Base-by-base conservation (phyloP, 2,329 filamentous ascomycete genomes). In the Fusarium mangiferae region DNA sequence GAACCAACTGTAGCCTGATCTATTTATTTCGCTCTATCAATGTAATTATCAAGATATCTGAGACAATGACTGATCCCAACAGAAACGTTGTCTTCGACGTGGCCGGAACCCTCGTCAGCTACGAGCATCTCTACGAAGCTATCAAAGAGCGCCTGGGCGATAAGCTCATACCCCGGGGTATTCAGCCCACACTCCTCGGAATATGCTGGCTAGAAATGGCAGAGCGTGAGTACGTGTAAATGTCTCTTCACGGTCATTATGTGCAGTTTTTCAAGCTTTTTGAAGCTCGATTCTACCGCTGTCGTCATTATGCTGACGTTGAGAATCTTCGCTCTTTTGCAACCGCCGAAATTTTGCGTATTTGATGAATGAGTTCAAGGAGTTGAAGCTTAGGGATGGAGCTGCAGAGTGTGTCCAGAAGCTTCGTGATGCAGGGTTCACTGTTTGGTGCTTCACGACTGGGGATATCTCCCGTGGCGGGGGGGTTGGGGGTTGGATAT, bases 21-120 rank as follows among this genome's bases (percentile, higher is more conserved):
- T n/a, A 24, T 33, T 7, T 20, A 28, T 20, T 13, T n/a, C 7
- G 6, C 4, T 30, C 6, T 18, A n/a, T 13, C 9, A 8, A n/a
- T 22, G 30, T 9, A 10, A 11, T 10, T n/a, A 30, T 49, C 28
- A 3, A 12, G 0, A 18, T 9, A 33, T 18, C 28, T 11, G 0
- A 14, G 7, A 11, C 1, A 9, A 42, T 61, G 58, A 1, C 46
- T 3, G 10, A 15, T 8, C 9, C 48, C 15, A 44, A n/a, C 26
- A 62, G 55, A 7, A 62, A 62, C 12, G 20, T 62, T 56, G 30
- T 62, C 24, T 62, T 62, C 17, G 48, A 62, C 3, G 48, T 62
- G 15, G 48, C 56, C 20, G 58, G 48, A 6, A 62, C 48, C 1
- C 58, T 55, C 20, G 58, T 61, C n/a, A 61, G 36, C 48, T 61